Base-by-base conservation (phyloP, 108 stramenopile genomes). In the Cylindrotheca fusiformis region DNA sequence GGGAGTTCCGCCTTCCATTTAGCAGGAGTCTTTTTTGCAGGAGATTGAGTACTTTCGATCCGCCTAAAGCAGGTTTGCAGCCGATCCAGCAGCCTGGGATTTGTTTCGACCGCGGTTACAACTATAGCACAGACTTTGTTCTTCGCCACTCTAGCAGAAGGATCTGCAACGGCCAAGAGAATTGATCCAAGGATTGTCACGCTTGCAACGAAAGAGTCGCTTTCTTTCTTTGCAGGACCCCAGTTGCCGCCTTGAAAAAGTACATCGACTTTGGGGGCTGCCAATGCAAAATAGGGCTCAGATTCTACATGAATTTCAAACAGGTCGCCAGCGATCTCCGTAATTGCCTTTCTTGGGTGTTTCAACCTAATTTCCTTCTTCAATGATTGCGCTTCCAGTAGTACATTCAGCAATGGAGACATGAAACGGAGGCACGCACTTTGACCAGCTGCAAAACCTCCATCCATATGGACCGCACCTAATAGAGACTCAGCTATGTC, bases 401-500 rank as follows among this genome's bases (percentile, higher is more conserved):
- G 29, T 29, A 32, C 36, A 61, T 50, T 10, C 33, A 56, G 55
- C 6, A 68, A 29, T 31, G 80, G 71, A 18, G 51, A 28, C 58
- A 81, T 27, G 5, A 85, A 32, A 22, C 52, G 26, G 14, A 32
- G 4, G 14, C 64, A 68, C 2, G 79, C 78, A 22, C 22, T 10
- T 30, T 72, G 72, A 1, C 81, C 80, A 28, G 54, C 55, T 6
- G 63, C 49, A 49, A 78, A 71, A 0, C 77, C 85, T 22, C 74
- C 54, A 51, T 76, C 77, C 2, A 79, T 58, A 54, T 75, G 68
- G 3, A 76, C 68, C 20, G 82, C 81, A 14, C 85, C 85, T 19
- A 83, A 65, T n/a, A 87, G 19, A 28, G 81, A 64, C 54, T 87
- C 85, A 0, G 83, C 80, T 20, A 83, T 69, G 64, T 87, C 85